Evolutionary conservation across 202 grass and related monocot genomes (phyloP).

Genomic region (Panicum hallii): DNA sequence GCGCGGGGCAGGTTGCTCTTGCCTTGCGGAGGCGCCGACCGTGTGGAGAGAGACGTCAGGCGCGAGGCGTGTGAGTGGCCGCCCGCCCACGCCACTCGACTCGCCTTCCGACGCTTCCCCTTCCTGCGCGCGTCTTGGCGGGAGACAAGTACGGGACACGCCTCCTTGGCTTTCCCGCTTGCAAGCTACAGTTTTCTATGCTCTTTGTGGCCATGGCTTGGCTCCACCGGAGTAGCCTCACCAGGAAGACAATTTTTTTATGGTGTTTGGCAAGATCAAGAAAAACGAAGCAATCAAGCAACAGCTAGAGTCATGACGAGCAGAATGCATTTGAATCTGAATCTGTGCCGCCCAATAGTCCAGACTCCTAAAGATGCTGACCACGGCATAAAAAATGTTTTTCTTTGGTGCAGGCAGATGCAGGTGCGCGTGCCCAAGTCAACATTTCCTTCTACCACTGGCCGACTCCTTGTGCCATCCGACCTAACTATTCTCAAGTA

Average conservation of each 20-base stretch:
- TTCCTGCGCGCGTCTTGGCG: slow-evolving; percentile 1
- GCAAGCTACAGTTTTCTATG: slow-evolving; percentile 9
- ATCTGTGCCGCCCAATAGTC: background rate
- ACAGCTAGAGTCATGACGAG: background rate
- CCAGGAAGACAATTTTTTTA: background rate
- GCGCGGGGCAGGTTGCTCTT: background rate
- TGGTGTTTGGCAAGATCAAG: background rate
- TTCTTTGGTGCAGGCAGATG: slow-evolving; percentile 17
- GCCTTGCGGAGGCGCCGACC: background rate
- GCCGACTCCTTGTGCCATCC: slow-evolving; percentile 27
- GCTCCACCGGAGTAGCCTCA: background rate
- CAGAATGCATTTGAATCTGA: slow-evolving; percentile 13
- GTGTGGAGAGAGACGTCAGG: background rate
- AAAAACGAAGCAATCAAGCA: background rate
- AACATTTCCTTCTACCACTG: slow-evolving; percentile 32
- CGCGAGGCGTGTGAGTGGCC: slow-evolving; percentile 8
- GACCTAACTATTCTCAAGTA: slow-evolving; percentile 39
- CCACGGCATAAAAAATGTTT: slow-evolving; percentile 32
- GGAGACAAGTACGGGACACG: slow-evolving; percentile 28
- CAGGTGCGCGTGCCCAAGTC: slow-evolving; percentile 36
- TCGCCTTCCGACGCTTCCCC: background rate
- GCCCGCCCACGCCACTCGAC: slow-evolving; percentile 25
- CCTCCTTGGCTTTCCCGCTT: slow-evolving; percentile 16
- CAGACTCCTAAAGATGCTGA: background rate
- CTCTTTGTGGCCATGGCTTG: background rate